Base-by-base conservation (phyloP, 495 filamentous ascomycete species). In the Aspergillus biplanus region DNA sequence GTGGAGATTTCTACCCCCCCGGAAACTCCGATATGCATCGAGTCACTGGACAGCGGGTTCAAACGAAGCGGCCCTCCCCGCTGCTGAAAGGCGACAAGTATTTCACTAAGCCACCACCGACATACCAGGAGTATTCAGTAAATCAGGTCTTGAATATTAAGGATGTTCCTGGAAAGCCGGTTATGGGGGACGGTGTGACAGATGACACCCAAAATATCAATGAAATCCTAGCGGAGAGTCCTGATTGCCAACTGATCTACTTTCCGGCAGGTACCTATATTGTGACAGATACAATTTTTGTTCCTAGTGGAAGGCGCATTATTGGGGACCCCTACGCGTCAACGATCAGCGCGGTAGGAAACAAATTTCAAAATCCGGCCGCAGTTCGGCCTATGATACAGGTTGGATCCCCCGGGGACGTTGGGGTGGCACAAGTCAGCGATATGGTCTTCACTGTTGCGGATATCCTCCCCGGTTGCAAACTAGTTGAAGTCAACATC, bases 201-300 rank as follows among this genome's bases (percentile, higher is more conserved):
- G 76, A 78, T 52, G 75, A 79, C 58, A 77, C 80, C 2, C 68
- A 59, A 4, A 78, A 77, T 33, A 82, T 88, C 64, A 84, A 86
- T 64, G 57, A 67, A 4, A 77, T 85, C 73, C 33, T 83, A 60
- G 55, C 80, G n/a, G 54, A 81, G 64, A 69, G 81, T 50, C 64
- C 75, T 61, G 58, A 69, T 21, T 70, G 77, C 66, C 80, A 78
- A 42, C 58, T 87, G 8, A 71, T 83, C 4, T 88, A 82, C 69
- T 87, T 89, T 62, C 85, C 85, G 2, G 72, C 76, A 7, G 86
- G 86, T 6, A 82, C 78, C 0, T 89, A 89, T 66, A 71, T 80
- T n/a, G 82, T 88, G 53, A 83, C 75, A 11, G 70, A 75, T 33
- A 89, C 86, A 0, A 74, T 89, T 46, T 68, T 74, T 58, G 69